Evolutionary conservation across 768 basidiomycete species (phyloP).

Genomic region (Boletus rufocinnamomeus): DNA sequence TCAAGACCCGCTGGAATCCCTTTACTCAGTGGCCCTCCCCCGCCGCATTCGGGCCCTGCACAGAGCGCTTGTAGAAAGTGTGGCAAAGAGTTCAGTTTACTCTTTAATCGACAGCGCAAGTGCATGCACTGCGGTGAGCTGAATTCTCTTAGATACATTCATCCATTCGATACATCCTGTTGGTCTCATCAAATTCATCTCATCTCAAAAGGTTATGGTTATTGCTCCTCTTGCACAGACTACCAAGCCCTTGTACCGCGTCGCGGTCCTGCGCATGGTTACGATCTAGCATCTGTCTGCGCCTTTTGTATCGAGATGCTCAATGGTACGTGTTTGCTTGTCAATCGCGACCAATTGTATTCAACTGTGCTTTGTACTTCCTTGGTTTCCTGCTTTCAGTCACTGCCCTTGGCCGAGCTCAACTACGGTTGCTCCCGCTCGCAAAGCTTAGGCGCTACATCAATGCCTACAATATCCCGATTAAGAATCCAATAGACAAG

Average conservation of each 20-base stretch:
- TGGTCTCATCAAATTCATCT: not conserved
- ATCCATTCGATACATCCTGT: not conserved
- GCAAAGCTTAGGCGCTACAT: slow-evolving; percentile 69
- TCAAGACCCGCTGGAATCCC: slow-evolving; percentile 53
- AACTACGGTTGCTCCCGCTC: slow-evolving; percentile 57
- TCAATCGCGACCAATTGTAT: not conserved
- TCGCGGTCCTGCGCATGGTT: slow-evolving; percentile 49
- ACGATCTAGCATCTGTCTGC: slow-evolving; percentile 68
- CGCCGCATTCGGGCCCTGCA: slow-evolving; percentile 33
- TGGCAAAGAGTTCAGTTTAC: slow-evolving; percentile 67
- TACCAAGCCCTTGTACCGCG: slow-evolving; percentile 81
- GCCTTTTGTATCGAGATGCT: slow-evolving; percentile 73
- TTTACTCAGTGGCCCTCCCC: slow-evolving; percentile 68
- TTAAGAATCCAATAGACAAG: slow-evolving; percentile 69
- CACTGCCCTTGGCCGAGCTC: slow-evolving; percentile 62
- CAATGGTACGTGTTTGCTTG: slow-evolving; percentile 47
- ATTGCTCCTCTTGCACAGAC: slow-evolving; percentile 74
- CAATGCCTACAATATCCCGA: slow-evolving; percentile 65
- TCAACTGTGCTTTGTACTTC: not conserved
- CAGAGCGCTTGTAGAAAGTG: slow-evolving; percentile 62
- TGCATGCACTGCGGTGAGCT: slow-evolving; percentile 77
- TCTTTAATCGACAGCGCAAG: slow-evolving; percentile 62
- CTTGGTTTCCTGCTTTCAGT: slow-evolving; percentile 41
- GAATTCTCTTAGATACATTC: not conserved
- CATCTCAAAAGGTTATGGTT: slow-evolving; percentile 56